Percentiles rank a stretch among this genome's conserved stretches.
Conservation (phyloP, 305 asterid genomes). For the Galium porrigens region DNA sequence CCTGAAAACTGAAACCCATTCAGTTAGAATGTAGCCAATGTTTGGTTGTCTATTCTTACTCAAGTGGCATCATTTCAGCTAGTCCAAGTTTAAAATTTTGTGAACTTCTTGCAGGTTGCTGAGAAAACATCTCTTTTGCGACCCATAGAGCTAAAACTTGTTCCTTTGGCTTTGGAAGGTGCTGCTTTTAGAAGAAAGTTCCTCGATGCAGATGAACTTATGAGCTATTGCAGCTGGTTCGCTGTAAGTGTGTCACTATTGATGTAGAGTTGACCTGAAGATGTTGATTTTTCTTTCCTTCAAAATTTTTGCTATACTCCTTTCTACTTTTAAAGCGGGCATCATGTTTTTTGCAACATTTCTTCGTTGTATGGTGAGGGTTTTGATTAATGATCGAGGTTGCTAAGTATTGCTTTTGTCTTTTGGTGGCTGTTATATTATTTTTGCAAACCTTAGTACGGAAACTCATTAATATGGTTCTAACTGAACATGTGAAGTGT, state of each 20-base stretch:
- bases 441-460: not conserved
- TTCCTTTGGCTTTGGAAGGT: constrained; percentile 82
- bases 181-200: constrained; percentile 81
- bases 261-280: not conserved
- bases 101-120: constrained; percentile 53
- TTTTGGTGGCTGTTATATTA: not conserved
- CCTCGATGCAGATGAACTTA: constrained; percentile 82
- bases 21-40: not conserved
- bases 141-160: constrained; percentile 68
- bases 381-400: not conserved
- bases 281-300: not conserved
- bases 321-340: not conserved
- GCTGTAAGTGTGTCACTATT: constrained; percentile 47
- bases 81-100: not conserved
- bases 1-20: not conserved
- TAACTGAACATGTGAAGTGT: not conserved
- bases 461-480: not conserved
- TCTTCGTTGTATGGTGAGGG: not conserved
- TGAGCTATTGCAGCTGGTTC: constrained; percentile 97
- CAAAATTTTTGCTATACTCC: not conserved
- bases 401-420: not conserved
- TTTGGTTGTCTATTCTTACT: not conserved
- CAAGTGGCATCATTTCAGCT: not conserved
- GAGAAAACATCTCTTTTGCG: constrained; percentile 93
- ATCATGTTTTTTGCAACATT: not conserved